A percentile compares a stretch with the other conserved stretches of the same genome.
Evolutionary conservation across 495 filamentous ascomycete species (phyloP).

Genomic region (Penicillium samsonianum): DNA sequence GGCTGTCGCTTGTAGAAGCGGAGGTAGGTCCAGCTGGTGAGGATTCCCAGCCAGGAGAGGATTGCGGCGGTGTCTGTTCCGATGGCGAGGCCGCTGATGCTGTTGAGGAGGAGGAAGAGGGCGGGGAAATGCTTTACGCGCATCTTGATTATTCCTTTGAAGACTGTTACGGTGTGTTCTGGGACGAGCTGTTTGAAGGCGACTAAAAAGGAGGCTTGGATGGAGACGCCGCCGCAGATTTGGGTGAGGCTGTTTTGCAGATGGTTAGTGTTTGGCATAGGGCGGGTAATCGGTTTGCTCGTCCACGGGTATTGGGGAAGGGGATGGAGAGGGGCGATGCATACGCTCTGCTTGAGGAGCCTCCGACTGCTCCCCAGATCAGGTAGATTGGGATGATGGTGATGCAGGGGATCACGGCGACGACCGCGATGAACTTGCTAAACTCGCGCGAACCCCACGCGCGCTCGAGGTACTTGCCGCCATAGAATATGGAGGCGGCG

Average conservation of each 20-base stretch:
- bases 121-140: slow-evolving; percentile 94
- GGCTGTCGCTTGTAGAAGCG: slow-evolving; percentile 91
- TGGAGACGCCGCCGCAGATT: slow-evolving; percentile 82
- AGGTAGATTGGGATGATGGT: slow-evolving; percentile 72
- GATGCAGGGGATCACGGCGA: slow-evolving; percentile 77
- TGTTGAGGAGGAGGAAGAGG: slow-evolving; percentile 78
- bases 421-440: slow-evolving; percentile 81
- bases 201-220: slow-evolving; percentile 93
- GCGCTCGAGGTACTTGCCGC: slow-evolving; percentile 90
- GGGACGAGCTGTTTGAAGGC: slow-evolving; percentile 98
- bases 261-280: slow-evolving; percentile 33
- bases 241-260: slow-evolving; percentile 60
- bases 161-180: slow-evolving; percentile 94
- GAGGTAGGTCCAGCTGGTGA: slow-evolving; percentile 92
- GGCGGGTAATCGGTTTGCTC: not conserved
- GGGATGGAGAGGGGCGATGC: slow-evolving; percentile 31
- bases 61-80: slow-evolving; percentile 83
- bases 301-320: not conserved
- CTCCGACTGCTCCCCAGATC: slow-evolving; percentile 67
- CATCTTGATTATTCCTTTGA: slow-evolving; percentile 82
- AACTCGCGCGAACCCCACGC: slow-evolving; percentile 95
- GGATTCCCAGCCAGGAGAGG: slow-evolving; percentile 77
- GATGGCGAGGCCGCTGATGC: slow-evolving; percentile 74
- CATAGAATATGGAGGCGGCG: slow-evolving; percentile 82
- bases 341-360: slow-evolving; percentile 68